A percentile compares a stretch with the other conserved stretches of the same genome.
phyloP scores from a whole-genome alignment of 2,329 filamentous ascomycete genomes.

The Fusarium sp. region DNA sequence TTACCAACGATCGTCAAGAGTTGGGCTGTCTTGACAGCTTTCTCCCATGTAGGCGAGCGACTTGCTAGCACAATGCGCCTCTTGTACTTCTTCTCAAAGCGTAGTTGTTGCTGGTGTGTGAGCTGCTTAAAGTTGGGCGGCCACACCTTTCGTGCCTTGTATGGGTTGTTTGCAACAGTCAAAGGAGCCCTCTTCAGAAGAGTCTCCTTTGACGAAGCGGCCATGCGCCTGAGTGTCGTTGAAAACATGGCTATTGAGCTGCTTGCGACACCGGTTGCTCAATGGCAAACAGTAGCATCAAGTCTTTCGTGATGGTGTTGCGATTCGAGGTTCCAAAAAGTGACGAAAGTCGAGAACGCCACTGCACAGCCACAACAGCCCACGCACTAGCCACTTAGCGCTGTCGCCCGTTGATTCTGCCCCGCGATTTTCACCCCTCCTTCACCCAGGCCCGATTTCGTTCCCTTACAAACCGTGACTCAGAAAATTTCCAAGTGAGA shows the following conservation, averaged over 20 bases:
- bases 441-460: constrained; percentile 34
- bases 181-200: constrained; percentile 43
- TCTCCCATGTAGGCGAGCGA: constrained; percentile 72
- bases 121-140: constrained; percentile 80
- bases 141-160: constrained; percentile 78
- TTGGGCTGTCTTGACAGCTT: constrained; percentile 72
- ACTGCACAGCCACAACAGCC: constrained; percentile 39
- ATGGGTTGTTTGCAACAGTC: constrained; percentile 63
- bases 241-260: constrained; percentile 46
- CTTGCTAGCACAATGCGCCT: constrained; percentile 72
- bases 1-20: constrained; percentile 67
- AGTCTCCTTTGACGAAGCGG: constrained; percentile 44
- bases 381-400: constrained; percentile 31
- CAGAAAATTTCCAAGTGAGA: constrained; percentile 44
- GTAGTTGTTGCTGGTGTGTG: constrained; percentile 77
- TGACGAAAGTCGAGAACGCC: constrained; percentile 18
- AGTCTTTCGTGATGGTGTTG: constrained; percentile 13
- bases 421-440: constrained; percentile 53
- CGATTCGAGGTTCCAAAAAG: constrained; percentile 23
- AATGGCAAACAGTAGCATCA: constrained; percentile 20
- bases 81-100: constrained; percentile 83
- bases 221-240: constrained; percentile 48
- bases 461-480: constrained; percentile 43
- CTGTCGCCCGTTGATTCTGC: constrained; percentile 36
- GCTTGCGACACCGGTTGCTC: constrained; percentile 2